A percentile compares a stretch with the other conserved stretches of the same genome.
Evolutionary conservation across 192 early-diverging fungal species (phyloP).

Genomic region (Podila epicladia): DNA sequence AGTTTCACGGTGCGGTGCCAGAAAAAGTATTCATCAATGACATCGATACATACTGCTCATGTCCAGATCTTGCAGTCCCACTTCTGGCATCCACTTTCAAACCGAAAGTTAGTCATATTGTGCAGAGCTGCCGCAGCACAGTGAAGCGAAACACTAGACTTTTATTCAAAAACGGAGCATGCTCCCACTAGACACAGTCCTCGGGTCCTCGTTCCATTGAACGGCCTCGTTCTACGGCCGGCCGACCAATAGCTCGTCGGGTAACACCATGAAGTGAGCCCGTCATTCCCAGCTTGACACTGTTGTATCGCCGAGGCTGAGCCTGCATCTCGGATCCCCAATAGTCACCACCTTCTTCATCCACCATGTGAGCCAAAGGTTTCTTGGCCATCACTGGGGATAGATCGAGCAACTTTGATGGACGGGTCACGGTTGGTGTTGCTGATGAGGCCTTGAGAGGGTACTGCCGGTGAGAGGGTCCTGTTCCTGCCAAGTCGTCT

Average conservation of each 20-base stretch:
- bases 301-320: conserved; percentile 42
- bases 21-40: too few species aligned
- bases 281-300: conserved; percentile 44
- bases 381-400: conserved; percentile 7
- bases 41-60: too few species aligned
- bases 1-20: too few species aligned
- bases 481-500: not conserved
- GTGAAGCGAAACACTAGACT: too few species aligned
- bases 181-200: conserved; percentile 29
- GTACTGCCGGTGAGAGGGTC: not conserved
- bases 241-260: conserved; percentile 38
- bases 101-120: too few species aligned
- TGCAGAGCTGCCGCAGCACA: too few species aligned
- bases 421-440: not conserved
- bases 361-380: conserved; percentile 3
- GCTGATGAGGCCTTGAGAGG: not conserved
- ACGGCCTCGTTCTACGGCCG: conserved; percentile 29
- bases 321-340: conserved; percentile 14
- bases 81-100: too few species aligned
- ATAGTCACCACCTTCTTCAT: conserved; percentile 46
- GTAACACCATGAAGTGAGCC: conserved; percentile 33
- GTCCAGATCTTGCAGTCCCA: too few species aligned
- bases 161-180: too few species aligned
- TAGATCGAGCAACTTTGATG: not conserved
- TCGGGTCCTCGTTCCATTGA: conserved; percentile 42